Evolutionary conservation across 2,329 filamentous ascomycete genomes (phyloP).

Genomic region (Aspergillus awamori): DNA sequence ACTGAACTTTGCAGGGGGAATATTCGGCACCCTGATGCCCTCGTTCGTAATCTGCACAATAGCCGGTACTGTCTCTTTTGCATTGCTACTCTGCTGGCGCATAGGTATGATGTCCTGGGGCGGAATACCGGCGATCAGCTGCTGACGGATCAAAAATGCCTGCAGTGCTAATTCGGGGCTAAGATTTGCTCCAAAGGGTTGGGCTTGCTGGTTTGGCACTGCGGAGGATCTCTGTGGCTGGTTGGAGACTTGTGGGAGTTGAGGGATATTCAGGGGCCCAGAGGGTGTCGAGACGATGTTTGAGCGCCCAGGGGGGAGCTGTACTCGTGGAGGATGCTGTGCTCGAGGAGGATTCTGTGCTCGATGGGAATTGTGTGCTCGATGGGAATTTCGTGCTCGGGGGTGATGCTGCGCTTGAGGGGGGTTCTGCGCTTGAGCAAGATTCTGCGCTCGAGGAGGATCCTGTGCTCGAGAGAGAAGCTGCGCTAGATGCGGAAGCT

Average conservation of each 20-base stretch:
- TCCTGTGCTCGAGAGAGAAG: too few species aligned
- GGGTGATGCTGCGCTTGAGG: too few species aligned
- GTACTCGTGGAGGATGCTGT: too few species aligned
- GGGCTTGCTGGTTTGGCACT: not conserved
- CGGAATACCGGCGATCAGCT: conserved; percentile 32
- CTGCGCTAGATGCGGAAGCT: too few species aligned
- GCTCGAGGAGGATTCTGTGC: too few species aligned
- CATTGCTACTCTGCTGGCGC: not conserved
- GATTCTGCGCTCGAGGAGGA: too few species aligned
- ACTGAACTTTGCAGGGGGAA: conserved; percentile 27
- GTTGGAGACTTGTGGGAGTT: not conserved
- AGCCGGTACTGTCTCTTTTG: conserved; percentile 11
- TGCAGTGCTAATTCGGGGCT: conserved; percentile 18
- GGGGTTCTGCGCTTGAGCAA: too few species aligned
- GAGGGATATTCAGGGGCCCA: not conserved
- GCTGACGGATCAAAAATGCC: conserved; percentile 32
- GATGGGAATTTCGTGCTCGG: too few species aligned
- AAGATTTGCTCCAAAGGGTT: not conserved
- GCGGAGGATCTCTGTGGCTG: not conserved
- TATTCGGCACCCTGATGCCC: conserved; percentile 21
- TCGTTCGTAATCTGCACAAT: conserved; percentile 26
- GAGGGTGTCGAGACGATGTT: not conserved
- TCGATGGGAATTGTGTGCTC: too few species aligned
- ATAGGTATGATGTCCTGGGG: conserved; percentile 28
- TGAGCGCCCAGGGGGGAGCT: not conserved